These are phyloP conservation scores for Veloboletus limbatus DNA, from an alignment of 1,284 basidiomycete genomes.

Conservation along the genomic window DNA sequence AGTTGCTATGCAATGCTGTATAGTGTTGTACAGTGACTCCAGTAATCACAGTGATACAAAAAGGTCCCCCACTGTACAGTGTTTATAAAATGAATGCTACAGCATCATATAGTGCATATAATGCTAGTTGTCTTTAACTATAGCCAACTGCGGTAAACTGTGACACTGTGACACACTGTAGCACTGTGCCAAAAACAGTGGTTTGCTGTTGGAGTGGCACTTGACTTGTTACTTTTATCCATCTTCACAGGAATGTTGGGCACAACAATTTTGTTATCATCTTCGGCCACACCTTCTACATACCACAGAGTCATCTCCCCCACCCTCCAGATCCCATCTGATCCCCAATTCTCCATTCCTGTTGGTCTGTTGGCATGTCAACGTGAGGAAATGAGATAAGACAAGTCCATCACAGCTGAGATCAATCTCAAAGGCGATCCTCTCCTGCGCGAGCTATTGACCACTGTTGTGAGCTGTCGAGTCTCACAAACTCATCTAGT, in stretches of 20 bases:
- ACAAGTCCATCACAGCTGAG: constrained; percentile 10
- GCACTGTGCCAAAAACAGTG: no score
- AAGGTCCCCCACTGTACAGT: no score
- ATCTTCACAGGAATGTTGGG: constrained; percentile 35
- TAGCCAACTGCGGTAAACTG: no score
- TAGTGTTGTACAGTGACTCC: no score
- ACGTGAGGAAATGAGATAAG: constrained; percentile 42
- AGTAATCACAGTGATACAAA: no score
- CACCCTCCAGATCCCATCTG: constrained; percentile 51
- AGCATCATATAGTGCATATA: no score
- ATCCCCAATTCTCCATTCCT: constrained; percentile 51
- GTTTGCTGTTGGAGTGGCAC: no score
- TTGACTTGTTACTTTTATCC: background rate
- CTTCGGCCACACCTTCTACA: constrained; percentile 44
- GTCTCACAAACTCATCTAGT: constrained; percentile 42
- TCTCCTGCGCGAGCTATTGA: constrained; percentile 53
- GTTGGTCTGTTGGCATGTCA: constrained; percentile 73
- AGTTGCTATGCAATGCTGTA: no score
- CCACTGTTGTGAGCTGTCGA: constrained; percentile 49
- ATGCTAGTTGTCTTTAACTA: no score
- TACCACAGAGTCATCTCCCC: constrained; percentile 66
- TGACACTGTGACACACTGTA: no score
- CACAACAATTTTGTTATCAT: constrained; percentile 33
- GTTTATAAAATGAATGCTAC: no score
- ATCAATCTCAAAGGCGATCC: constrained; percentile 55